Evolutionary conservation across 352 stramenopile species (phyloP).

Genomic region (Globisporangium spiculum): DNA sequence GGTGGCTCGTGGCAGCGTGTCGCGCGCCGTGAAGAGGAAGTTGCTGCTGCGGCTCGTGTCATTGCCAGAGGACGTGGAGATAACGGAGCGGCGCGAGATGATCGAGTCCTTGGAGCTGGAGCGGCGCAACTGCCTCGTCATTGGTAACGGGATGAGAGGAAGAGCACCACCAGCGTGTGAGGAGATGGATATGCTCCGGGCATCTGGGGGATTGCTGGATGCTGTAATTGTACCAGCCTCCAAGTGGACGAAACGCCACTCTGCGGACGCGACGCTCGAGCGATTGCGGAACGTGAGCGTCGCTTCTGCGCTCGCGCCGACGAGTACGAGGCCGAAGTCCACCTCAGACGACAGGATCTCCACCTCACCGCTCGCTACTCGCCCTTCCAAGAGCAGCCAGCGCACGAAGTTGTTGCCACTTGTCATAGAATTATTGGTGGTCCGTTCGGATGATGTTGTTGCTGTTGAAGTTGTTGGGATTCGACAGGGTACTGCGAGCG

Average conservation of each 20-base stretch:
- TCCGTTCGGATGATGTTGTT: not conserved
- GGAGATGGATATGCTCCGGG: not conserved
- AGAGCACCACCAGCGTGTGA: not conserved
- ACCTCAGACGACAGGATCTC: constrained; percentile 49
- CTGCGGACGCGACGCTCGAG: constrained; percentile 20
- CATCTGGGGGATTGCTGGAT: not conserved
- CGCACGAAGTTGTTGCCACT: constrained; percentile 30
- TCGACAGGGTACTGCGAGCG: constrained; percentile 37
- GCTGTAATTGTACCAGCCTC: constrained; percentile 19
- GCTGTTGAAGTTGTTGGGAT: constrained; percentile 18
- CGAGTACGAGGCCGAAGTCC: constrained; percentile 74
- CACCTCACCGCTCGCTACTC: constrained; percentile 37
- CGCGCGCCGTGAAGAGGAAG: constrained; percentile 37
- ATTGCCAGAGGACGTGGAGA: constrained; percentile 30
- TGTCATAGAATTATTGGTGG: not conserved
- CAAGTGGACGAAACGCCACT: constrained; percentile 51
- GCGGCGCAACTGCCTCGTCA: constrained; percentile 22
- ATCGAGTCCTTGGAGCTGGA: constrained; percentile 56
- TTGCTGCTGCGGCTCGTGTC: constrained; percentile 36
- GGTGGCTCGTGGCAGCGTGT: constrained; percentile 39
- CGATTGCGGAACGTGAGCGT: constrained; percentile 33
- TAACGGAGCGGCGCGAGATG: constrained; percentile 32
- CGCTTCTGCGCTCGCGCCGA: constrained; percentile 43
- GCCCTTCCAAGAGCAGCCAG: constrained; percentile 54
- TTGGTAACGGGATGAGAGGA: not conserved